These are phyloP conservation scores for Starmera stellimalicola DNA, from an alignment of 1,139 yeast species.

Conservation along the genomic window DNA sequence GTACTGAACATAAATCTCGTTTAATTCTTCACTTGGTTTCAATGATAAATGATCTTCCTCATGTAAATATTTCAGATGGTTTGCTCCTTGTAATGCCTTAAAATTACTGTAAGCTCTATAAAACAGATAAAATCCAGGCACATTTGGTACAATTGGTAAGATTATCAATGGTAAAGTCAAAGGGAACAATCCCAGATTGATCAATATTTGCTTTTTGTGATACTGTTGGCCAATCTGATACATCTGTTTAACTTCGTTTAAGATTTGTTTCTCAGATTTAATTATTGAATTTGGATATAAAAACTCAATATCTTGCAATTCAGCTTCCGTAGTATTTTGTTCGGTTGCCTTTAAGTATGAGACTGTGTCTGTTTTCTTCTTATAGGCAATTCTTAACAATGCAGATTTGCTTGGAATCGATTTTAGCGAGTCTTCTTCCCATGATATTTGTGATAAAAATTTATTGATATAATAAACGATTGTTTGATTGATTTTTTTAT, in stretches of 20 bases:
- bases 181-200: conserved; percentile 61
- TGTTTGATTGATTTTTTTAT: conserved; percentile 30
- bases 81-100: conserved; percentile 70
- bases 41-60: conserved; percentile 17
- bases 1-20: conserved; percentile 11
- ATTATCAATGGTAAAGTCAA: conserved; percentile 72
- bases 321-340: conserved; percentile 1
- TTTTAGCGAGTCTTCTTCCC: conserved; percentile 42
- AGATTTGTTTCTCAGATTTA: conserved; percentile 14
- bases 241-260: conserved; percentile 18
- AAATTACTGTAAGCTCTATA: conserved; percentile 80
- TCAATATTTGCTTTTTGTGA: conserved; percentile 35
- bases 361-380: conserved; percentile 2
- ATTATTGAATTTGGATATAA: conserved; percentile 19
- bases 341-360: not conserved
- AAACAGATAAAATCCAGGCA: conserved; percentile 86
- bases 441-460: conserved; percentile 35
- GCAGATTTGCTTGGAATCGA: conserved; percentile 36
- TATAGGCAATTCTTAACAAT: conserved; percentile 13
- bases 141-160: conserved; percentile 82
- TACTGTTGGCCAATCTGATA: conserved; percentile 28
- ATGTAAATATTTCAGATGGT: conserved; percentile 44
- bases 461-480: conserved; percentile 31
- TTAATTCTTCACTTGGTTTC: conserved; percentile 12
- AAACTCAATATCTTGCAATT: conserved; percentile 14